These are phyloP conservation scores for Fraxinus excelsior DNA, from an alignment of 257 asterid genomes.

Conservation along the genomic window DNA sequence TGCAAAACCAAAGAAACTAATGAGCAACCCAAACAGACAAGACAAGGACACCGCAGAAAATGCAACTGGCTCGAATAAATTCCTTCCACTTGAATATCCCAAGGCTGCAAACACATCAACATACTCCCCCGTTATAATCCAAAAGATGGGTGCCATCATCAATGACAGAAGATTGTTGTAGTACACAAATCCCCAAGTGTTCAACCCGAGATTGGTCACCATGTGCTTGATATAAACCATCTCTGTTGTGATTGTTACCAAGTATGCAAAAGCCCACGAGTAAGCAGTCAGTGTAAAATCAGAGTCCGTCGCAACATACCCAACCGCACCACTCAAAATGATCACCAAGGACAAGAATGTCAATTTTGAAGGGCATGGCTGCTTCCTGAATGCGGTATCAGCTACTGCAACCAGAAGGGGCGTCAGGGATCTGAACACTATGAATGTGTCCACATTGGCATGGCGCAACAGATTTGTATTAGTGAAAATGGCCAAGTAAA, in stretches of 20 bases:
- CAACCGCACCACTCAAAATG: conserved; percentile 80
- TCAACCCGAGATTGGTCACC: conserved; percentile 94
- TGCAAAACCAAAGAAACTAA: conserved; percentile 97
- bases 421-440: conserved; percentile 81
- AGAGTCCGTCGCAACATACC: conserved; percentile 89
- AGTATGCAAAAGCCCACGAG: conserved; percentile 92
- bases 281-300: conserved; percentile 84
- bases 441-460: conserved; percentile 95
- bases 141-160: conserved; percentile 94
- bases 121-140: conserved; percentile 89
- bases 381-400: conserved; percentile 79
- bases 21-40: conserved; percentile 91
- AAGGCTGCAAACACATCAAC: conserved; percentile 62
- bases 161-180: conserved; percentile 83
- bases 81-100: conserved; percentile 45
- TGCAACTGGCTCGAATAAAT: conserved; percentile 57
- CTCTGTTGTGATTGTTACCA: conserved; percentile 93
- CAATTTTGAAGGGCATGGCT: conserved; percentile 78
- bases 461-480: conserved; percentile 92
- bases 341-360: conserved; percentile 68
- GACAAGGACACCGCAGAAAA: conserved; percentile 78
- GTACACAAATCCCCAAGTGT: conserved; percentile 92
- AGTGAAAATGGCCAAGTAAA: conserved; percentile 85
- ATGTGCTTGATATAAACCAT: conserved; percentile 98
- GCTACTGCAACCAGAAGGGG: conserved; percentile 92